These are phyloP conservation scores for Anthostomella pinea DNA, from an alignment of 2,329 filamentous ascomycete genomes.

Conservation along the genomic window DNA sequence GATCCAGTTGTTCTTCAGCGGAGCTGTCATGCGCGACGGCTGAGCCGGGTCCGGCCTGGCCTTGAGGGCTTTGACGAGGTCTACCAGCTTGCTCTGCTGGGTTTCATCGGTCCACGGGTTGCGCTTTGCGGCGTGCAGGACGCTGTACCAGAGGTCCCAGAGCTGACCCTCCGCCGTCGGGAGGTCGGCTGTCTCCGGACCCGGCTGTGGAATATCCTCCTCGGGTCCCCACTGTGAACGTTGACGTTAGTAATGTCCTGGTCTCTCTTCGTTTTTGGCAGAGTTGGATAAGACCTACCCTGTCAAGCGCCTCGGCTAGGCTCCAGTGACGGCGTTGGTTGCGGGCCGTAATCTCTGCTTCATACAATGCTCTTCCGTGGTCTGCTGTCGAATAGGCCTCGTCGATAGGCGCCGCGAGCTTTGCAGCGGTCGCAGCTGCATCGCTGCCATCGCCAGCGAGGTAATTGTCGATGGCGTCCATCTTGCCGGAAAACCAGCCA, in stretches of 20 bases:
- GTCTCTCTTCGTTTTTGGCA: not conserved
- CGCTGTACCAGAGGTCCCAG: conserved; percentile 17
- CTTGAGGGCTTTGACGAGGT: conserved; percentile 11
- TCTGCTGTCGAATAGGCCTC: conserved; percentile 9
- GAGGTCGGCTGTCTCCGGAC: not conserved
- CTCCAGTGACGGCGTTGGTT: conserved; percentile 1
- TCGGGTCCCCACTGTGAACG: conserved; percentile 10
- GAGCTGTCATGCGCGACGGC: conserved; percentile 2
- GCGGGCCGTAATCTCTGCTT: conserved; percentile 2
- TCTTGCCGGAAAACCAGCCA: conserved; percentile 9
- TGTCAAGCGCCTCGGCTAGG: conserved; percentile 7
- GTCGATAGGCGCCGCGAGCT: conserved; percentile 10
- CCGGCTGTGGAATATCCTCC: conserved; percentile 7
- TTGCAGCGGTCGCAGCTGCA: conserved; percentile 1
- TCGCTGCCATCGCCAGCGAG: conserved; percentile 8
- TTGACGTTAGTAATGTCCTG: not conserved
- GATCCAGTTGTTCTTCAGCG: conserved; percentile 12
- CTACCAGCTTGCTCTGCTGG: conserved; percentile 12
- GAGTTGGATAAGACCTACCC: conserved; percentile 4
- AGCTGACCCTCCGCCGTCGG: conserved; percentile 11
- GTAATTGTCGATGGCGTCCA: conserved; percentile 5
- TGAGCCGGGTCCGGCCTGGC: conserved; percentile 12
- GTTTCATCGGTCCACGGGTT: conserved; percentile 11
- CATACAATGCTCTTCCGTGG: conserved; percentile 4
- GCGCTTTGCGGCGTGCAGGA: conserved; percentile 19